Evolutionary conservation across 1,284 basidiomycete genomes (phyloP).

Genomic region (Naganishia cerealis): DNA sequence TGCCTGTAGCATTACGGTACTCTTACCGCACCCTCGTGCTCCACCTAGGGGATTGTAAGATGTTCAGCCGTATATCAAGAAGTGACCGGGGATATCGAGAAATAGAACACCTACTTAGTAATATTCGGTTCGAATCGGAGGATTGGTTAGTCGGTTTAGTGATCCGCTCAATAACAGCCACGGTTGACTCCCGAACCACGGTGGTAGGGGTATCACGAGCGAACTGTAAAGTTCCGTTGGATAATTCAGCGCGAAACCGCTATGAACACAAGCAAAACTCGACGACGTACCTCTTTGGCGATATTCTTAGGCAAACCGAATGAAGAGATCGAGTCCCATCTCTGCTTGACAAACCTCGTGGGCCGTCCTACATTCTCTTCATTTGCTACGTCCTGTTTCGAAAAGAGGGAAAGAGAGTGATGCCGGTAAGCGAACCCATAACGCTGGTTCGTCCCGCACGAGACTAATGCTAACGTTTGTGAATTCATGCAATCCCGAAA

Average conservation of each 20-base stretch:
- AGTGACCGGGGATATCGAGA: background rate
- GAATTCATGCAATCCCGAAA: conserved; percentile 24
- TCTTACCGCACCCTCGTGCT: conserved; percentile 78
- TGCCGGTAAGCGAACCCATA: background rate
- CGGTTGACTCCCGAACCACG: conserved; percentile 48
- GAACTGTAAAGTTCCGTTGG: conserved; percentile 11
- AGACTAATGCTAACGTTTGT: conserved; percentile 1
- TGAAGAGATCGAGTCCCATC: conserved; percentile 41
- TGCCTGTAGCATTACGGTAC: conserved; percentile 74
- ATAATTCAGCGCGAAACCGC: background rate
- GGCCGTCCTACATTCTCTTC: conserved; percentile 42
- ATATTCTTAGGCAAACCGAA: conserved; percentile 48
- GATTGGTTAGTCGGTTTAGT: conserved; percentile 36
- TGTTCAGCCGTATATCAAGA: background rate
- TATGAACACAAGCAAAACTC: background rate
- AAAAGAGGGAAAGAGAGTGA: background rate
- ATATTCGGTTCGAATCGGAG: conserved; percentile 8
- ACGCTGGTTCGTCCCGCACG: background rate
- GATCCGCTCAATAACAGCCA: conserved; percentile 44
- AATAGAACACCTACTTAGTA: conserved; percentile 19
- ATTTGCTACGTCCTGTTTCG: background rate
- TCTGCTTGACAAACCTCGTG: conserved; percentile 40
- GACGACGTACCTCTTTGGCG: conserved; percentile 43
- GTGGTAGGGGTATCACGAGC: conserved; percentile 42
- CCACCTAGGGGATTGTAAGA: conserved; percentile 61